Base-by-base conservation (phyloP, 129 eudicot species). In the Escallonia herrerae region DNA sequence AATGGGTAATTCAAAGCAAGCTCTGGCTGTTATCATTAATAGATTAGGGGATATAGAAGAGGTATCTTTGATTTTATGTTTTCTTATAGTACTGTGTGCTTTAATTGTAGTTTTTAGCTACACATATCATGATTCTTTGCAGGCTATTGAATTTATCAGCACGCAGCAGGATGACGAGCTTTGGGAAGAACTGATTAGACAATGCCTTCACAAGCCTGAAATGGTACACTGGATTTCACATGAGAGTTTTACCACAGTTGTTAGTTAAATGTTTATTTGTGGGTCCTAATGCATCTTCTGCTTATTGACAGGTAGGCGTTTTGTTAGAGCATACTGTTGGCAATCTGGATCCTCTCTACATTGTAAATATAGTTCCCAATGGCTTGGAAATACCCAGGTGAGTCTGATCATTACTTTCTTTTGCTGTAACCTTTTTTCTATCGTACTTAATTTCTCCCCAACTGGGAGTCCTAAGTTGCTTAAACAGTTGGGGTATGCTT, bases 291-390 rank as follows among this genome's bases (percentile, higher is more conserved):
- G 41, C 42, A 62, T 55, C 67, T 70, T 63, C 33, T 67, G 58
- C 22, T 66, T 44, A 38, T 73, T 61, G 66, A 41, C 90, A 93
- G 99, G 93, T 93, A 15, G 99, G 99, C 48, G 87, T 89, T 58
- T 72, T 93, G 90, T 68, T 89, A 76, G 99, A 93, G 84, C 99
- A 93, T 74, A 93, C 99, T 37, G 99, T 93, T 9, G 96, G 99
- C 67, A 86, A 89, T 75, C 95, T 93, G 60, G 99, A 93, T 86
- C 99, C 99, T 43, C 84, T 93, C 6, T 87, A 86, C 72, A 93
- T 93, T 11, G 99, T 93, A 71, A 89, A 86, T 72, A 82, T 75
- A 77, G 95, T 93, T 60, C 99, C 99, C 70, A 82, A 83, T 76
- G 99, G 96, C 55, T 77, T 93, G 82, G 95, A 93, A 74, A 93